Base-by-base conservation (phyloP, 2,329 filamentous ascomycete species). In the Grosmannia clavigera region DNA sequence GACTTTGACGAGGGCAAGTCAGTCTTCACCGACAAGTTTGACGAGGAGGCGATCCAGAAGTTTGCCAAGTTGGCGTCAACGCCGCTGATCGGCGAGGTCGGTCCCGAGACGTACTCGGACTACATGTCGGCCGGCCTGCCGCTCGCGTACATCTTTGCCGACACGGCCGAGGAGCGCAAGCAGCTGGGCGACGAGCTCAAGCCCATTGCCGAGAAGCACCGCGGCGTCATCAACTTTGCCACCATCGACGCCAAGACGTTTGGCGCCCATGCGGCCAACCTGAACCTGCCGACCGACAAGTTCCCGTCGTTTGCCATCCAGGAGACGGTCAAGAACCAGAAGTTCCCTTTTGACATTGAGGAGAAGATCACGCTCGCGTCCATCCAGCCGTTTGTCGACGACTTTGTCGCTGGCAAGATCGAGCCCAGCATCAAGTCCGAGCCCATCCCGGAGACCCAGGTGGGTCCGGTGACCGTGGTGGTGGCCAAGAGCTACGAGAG, bases 271-370 rank as follows among this genome's bases (percentile, higher is more conserved):
- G 92, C 90, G 67, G 85, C 83, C 70, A 99, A 99, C 85, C 84
- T 99, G 67, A 99, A 99, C 84, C 88, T 99, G 65, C 90, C 95
- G 78, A 83, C 88, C 64, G 88, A 92, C 79, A 88, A 90, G 75
- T 99, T 95, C 86, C 94, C 94, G 63, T 87, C 92, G 63, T 99
- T 99, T 76, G 94, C 92, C 70, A 97, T 99, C 74, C 94, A 99
- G 78, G 90, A 96, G 73, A 90, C 86, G 59, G 81, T 82, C 73
- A 96, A 95, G 84, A 96, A 96, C 83, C 84, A 88, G 77, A 99
- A 99, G 81, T 99, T 87, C 81, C 94, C 94, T 70, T 96, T 85
- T 72, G 88, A 94, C 75, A 87, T 92, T 76, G 83, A 86, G 67
- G 84, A 86, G 77, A 83, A 89, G 74, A 83, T 99, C 68, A 88